These are phyloP conservation scores for Colletotrichum sp. DNA, from an alignment of 2,329 filamentous ascomycete species.

Conservation along the genomic window DNA sequence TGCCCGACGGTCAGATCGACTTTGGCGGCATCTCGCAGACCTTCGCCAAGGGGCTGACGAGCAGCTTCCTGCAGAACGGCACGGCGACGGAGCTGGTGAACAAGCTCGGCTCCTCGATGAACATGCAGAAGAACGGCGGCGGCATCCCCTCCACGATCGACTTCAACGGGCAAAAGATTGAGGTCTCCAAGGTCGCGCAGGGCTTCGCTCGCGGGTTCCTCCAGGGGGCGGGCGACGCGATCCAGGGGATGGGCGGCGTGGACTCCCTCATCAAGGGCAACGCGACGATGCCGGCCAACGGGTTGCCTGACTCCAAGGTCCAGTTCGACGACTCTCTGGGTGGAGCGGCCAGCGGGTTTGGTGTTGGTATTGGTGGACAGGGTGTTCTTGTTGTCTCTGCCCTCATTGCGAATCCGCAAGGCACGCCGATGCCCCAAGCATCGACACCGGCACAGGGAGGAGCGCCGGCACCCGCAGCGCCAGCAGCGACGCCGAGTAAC, in stretches of 20 bases:
- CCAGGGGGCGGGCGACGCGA: constrained; percentile 36
- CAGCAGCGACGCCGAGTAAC: not conserved
- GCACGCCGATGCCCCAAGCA: not conserved
- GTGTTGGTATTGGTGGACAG: constrained; percentile 37
- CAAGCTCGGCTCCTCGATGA: not conserved
- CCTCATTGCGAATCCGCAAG: constrained; percentile 28
- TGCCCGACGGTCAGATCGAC: constrained; percentile 24
- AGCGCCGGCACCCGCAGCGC: not conserved
- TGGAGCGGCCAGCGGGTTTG: constrained; percentile 39
- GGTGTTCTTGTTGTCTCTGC: constrained; percentile 34
- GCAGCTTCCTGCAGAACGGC: constrained; percentile 36
- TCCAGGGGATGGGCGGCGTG: constrained; percentile 36
- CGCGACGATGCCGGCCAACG: constrained; percentile 21
- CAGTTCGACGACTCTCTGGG: constrained; percentile 38
- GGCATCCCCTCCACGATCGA: constrained; percentile 23
- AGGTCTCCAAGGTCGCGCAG: constrained; percentile 34
- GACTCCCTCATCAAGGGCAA: constrained; percentile 34
- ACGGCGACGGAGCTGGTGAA: constrained; percentile 29
- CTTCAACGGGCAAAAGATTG: constrained; percentile 15
- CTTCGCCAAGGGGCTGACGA: constrained; percentile 32
- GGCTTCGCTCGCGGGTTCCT: constrained; percentile 39
- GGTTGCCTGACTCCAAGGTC: constrained; percentile 27
- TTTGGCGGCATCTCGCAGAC: constrained; percentile 27
- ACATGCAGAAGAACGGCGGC: not conserved
- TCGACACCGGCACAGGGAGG: not conserved